These are phyloP conservation scores for Paralagenidium karlingii DNA, from an alignment of 352 stramenopile genomes.

Conservation along the genomic window DNA sequence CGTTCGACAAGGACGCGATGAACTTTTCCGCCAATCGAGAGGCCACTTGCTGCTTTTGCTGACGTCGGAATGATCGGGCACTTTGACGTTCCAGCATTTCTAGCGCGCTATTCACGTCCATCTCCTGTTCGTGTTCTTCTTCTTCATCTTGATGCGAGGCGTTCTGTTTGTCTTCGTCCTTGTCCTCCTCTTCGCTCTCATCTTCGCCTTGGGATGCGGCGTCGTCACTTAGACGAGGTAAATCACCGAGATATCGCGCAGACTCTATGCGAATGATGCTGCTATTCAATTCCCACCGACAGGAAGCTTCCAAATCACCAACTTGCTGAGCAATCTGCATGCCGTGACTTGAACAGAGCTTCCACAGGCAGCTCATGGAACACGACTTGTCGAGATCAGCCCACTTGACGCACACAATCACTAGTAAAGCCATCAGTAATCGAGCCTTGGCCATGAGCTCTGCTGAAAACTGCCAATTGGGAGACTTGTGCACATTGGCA, in stretches of 20 bases:
- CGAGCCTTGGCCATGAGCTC: constrained; percentile 44
- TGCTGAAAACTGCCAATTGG: constrained; percentile 30
- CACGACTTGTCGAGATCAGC: constrained; percentile 15
- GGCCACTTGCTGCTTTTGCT: background rate
- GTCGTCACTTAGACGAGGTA: constrained; percentile 6
- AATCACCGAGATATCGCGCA: constrained; percentile 20
- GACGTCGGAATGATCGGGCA: constrained; percentile 7
- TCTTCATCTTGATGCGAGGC: constrained; percentile 2
- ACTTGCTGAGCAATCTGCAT: constrained; percentile 31
- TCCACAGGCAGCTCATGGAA: constrained; percentile 51
- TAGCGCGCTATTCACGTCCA: constrained; percentile 50
- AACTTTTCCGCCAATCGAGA: constrained; percentile 9
- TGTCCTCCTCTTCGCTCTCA: constrained; percentile 2
- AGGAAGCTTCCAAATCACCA: constrained; percentile 47
- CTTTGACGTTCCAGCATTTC: constrained; percentile 44
- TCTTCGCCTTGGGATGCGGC: constrained; percentile 20
- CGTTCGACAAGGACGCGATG: constrained; percentile 43
- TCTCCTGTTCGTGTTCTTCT: constrained; percentile 11
- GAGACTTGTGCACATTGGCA: constrained; percentile 19
- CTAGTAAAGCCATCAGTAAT: constrained; percentile 36
- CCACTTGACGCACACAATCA: constrained; percentile 48
- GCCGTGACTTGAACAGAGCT: constrained; percentile 32
- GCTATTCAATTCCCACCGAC: constrained; percentile 39
- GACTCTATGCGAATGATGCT: constrained; percentile 44
- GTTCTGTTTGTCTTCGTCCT: constrained; percentile 1